A percentile compares a stretch with the other conserved stretches of the same genome.
Evolutionary conservation across 2,329 filamentous ascomycete species (phyloP).

Genomic region (Pseudogymnoascus sp.): DNA sequence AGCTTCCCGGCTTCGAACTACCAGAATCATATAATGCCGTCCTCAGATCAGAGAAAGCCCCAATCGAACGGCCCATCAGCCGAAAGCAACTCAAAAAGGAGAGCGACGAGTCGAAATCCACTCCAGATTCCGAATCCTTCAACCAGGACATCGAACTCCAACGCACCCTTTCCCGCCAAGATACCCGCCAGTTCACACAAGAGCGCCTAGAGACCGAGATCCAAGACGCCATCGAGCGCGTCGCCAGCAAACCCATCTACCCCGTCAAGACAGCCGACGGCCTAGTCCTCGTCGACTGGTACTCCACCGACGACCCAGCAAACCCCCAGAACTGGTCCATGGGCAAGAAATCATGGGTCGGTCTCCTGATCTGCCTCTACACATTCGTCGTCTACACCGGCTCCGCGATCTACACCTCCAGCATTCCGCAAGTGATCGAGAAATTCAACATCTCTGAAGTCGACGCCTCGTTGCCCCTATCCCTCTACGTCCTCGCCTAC

Average conservation of each 20-base stretch:
- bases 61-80: background rate
- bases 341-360: constrained; percentile 35
- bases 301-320: constrained; percentile 46
- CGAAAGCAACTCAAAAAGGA: constrained; percentile 7
- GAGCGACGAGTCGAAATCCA: constrained; percentile 17
- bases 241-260: constrained; percentile 36
- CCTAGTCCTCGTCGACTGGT: constrained; percentile 47
- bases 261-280: constrained; percentile 45
- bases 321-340: constrained; percentile 51
- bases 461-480: constrained; percentile 49
- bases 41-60: constrained; percentile 19
- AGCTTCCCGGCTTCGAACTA: constrained; percentile 46
- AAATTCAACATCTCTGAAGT: constrained; percentile 46
- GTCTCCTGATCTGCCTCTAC: constrained; percentile 45
- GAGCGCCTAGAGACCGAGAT: constrained; percentile 34
- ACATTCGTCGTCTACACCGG: constrained; percentile 53
- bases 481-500: constrained; percentile 57
- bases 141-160: constrained; percentile 15
- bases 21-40: constrained; percentile 36
- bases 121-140: constrained; percentile 16
- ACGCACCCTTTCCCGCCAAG: constrained; percentile 21
- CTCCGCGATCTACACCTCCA: constrained; percentile 42
- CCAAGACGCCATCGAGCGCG: constrained; percentile 31
- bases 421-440: constrained; percentile 40
- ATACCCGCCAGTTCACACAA: constrained; percentile 29